Evolutionary conservation across 2,329 filamentous ascomycete genomes (phyloP).

Genomic region (Fusarium mangiferae): DNA sequence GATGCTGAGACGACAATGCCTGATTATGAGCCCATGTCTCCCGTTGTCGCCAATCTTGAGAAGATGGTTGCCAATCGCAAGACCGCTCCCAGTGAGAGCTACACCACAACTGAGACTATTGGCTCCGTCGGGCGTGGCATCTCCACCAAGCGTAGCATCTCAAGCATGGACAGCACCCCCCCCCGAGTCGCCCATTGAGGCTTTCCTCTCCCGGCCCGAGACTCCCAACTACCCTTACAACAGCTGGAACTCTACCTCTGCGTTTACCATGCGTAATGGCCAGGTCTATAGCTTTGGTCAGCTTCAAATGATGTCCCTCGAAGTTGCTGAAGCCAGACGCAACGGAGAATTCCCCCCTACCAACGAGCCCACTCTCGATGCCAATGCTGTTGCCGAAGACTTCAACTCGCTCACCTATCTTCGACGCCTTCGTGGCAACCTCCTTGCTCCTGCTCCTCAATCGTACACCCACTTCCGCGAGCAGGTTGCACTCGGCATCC

Average conservation of each 20-base stretch:
- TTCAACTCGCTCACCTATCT: constrained; percentile 46
- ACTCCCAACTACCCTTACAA: neutral
- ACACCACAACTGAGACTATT: neutral
- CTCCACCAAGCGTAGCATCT: neutral
- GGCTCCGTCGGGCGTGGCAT: neutral
- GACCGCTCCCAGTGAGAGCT: neutral
- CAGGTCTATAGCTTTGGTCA: constrained; percentile 24
- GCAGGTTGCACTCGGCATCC: constrained; percentile 49
- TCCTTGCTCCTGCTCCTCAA: constrained; percentile 14
- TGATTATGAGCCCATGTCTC: constrained; percentile 6
- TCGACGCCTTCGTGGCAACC: constrained; percentile 38
- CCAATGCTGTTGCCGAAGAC: constrained; percentile 46
- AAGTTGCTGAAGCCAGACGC: constrained; percentile 46
- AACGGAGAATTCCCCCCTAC: constrained; percentile 49
- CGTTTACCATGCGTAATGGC: neutral
- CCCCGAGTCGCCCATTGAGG: constrained; percentile 23
- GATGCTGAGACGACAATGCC: neutral
- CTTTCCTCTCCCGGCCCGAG: constrained; percentile 3
- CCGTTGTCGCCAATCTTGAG: constrained; percentile 14
- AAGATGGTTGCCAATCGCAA: constrained; percentile 4
- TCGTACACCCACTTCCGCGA: constrained; percentile 44
- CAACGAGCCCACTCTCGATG: constrained; percentile 40
- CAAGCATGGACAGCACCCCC: neutral
- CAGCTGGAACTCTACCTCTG: neutral
- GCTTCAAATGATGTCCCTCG: constrained; percentile 46